phyloP scores from a whole-genome alignment of 2,329 filamentous ascomycete genomes.

The Clathrospora elynae region DNA sequence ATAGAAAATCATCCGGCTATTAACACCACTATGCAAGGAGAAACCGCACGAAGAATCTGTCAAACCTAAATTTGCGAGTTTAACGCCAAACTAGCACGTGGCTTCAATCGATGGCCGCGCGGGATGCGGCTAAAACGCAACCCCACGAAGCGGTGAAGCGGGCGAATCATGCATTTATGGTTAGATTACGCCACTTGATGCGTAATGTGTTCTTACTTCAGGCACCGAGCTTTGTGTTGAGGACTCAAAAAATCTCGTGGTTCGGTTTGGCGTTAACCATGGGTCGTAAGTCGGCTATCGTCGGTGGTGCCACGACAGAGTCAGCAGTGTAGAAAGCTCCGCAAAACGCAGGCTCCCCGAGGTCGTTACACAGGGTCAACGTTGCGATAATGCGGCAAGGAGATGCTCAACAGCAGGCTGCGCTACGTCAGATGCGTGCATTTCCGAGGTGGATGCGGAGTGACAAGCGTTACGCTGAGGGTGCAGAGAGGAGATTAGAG shows the following conservation, averaged over 20 bases:
- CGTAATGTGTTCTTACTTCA: slow-evolving; percentile 28
- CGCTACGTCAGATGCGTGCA: slow-evolving; percentile 15
- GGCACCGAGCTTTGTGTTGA: slow-evolving; percentile 25
- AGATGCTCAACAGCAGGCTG: slow-evolving; percentile 23
- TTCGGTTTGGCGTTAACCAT: slow-evolving; percentile 19
- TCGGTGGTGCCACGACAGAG: slow-evolving; percentile 18
- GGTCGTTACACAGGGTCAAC: slow-evolving; percentile 7
- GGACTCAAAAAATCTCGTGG: slow-evolving; percentile 25
- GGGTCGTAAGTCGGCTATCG: slow-evolving; percentile 32
- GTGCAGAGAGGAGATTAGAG: slow-evolving; percentile 24
- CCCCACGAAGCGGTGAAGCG: slow-evolving; percentile 41
- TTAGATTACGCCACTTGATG: slow-evolving; percentile 20
- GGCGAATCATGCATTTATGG: slow-evolving; percentile 25
- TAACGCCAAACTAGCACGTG: slow-evolving; percentile 15
- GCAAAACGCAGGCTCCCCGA: slow-evolving; percentile 23
- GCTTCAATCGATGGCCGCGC: slow-evolving; percentile 19
- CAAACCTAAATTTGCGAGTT: no score
- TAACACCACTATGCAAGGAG: slow-evolving; percentile 18
- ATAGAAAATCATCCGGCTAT: neutral
- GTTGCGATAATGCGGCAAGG: slow-evolving; percentile 14
- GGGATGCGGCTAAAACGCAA: slow-evolving; percentile 35
- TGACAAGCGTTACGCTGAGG: slow-evolving; percentile 20
- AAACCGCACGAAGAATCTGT: no score
- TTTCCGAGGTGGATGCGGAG: slow-evolving; percentile 16
- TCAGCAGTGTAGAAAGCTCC: slow-evolving; percentile 27